Percentiles rank a stretch among this genome's conserved stretches.
Evolutionary conservation across 306 rosid genomes (phyloP).

Genomic region (Quercus bicolor): DNA sequence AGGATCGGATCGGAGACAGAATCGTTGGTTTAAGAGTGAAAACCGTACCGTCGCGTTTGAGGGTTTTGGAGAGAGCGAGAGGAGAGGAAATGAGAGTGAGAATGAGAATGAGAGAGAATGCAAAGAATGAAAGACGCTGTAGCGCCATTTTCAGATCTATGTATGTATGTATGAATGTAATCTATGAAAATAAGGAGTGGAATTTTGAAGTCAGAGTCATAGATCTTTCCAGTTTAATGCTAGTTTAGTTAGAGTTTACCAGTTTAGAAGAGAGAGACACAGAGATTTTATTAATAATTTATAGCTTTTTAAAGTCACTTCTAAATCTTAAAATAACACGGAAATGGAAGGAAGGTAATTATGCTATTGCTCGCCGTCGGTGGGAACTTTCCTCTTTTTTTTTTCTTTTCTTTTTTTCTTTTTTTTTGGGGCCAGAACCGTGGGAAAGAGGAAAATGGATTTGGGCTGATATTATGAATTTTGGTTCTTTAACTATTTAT

Average conservation of each 20-base stretch:
- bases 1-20: too few species aligned
- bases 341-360: neutral
- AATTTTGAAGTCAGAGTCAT: neutral
- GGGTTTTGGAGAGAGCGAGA: constrained; percentile 69
- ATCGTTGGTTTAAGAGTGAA: neutral
- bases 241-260: too few species aligned
- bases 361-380: neutral
- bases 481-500: too few species aligned
- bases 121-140: constrained; percentile 20
- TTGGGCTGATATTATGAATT: neutral
- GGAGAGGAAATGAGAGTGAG: constrained; percentile 31
- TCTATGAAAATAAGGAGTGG: neutral
- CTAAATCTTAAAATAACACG: constrained; percentile 14
- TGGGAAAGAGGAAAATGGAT: neutral
- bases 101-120: constrained; percentile 35
- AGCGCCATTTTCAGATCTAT: constrained; percentile 37
- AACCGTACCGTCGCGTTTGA: constrained; percentile 78
- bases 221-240: too few species aligned
- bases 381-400: neutral
- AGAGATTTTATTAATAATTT: neutral
- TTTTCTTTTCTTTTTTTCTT: neutral
- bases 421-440: neutral
- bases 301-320: neutral
- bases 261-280: too few species aligned
- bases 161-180: too few species aligned